phyloP scores from a whole-genome alignment of 2,329 filamentous ascomycete genomes.

The Akanthomyces uredinophilus region DNA sequence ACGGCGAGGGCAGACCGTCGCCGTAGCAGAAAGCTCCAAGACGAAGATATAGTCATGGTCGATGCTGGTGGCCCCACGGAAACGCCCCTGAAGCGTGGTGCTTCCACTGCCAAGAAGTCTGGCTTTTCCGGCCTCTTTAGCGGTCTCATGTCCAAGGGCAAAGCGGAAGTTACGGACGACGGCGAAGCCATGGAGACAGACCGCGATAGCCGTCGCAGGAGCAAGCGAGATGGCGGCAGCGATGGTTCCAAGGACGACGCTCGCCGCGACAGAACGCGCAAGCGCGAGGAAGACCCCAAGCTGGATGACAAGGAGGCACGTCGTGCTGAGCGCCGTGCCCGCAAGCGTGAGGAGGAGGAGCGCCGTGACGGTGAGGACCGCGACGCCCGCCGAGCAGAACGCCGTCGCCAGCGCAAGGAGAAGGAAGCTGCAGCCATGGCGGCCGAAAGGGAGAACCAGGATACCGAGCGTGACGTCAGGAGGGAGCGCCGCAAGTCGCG shows the following conservation, averaged over 20 bases:
- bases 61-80: conserved; percentile 30
- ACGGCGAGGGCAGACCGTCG: conserved; percentile 30
- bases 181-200: conserved; percentile 49
- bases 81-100: conserved; percentile 29
- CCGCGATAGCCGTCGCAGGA: conserved; percentile 57
- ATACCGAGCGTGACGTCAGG: conserved; percentile 40
- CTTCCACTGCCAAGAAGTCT: conserved; percentile 44
- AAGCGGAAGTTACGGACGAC: conserved; percentile 45
- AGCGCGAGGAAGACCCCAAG: conserved; percentile 23
- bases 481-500: conserved; percentile 47
- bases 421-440: conserved; percentile 40
- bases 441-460: conserved; percentile 40
- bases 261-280: conserved; percentile 17
- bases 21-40: conserved; percentile 29
- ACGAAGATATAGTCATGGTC: conserved; percentile 37
- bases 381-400: conserved; percentile 45
- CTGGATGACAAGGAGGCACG: conserved; percentile 54
- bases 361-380: conserved; percentile 44
- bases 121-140: conserved; percentile 59
- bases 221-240: conserved; percentile 45
- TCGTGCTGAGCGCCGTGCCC: conserved; percentile 48
- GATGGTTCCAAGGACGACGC: conserved; percentile 57
- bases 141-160: conserved; percentile 45
- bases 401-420: conserved; percentile 45
- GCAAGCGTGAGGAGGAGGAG: conserved; percentile 45